Percentiles rank a stretch among this genome's conserved stretches.
phyloP scores from a whole-genome alignment of 768 basidiomycete genomes.

The Chlorophyllum brunneum region DNA sequence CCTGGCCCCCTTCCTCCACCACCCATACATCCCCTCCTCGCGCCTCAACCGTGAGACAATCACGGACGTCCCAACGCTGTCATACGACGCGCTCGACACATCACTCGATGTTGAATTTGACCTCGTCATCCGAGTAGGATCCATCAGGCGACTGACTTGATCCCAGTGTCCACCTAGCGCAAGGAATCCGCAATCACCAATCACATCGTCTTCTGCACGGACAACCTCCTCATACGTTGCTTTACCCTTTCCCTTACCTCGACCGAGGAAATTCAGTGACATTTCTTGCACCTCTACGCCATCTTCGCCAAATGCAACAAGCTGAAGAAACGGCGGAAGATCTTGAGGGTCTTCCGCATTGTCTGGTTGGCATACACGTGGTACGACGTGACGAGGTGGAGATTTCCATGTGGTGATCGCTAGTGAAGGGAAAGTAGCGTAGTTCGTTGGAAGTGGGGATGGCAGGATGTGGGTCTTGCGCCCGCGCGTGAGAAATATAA shows the following conservation, averaged over 20 bases:
- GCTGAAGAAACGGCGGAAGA: constrained; percentile 52
- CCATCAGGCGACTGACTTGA: constrained; percentile 28
- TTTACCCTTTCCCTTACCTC: constrained; percentile 48
- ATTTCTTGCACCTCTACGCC: constrained; percentile 77
- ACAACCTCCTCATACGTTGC: constrained; percentile 43
- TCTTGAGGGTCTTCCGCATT: constrained; percentile 16
- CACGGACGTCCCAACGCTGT: constrained; percentile 53
- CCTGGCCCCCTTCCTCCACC: constrained; percentile 67
- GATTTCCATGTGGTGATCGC: constrained; percentile 55
- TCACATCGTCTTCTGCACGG: constrained; percentile 58
- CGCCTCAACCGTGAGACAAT: constrained; percentile 38
- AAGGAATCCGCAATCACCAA: constrained; percentile 60
- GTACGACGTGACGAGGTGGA: constrained; percentile 48
- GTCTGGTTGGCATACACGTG: constrained; percentile 42
- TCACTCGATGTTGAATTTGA: constrained; percentile 39
- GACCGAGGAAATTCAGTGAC: constrained; percentile 43
- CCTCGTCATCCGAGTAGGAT: constrained; percentile 34
- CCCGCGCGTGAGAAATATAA: constrained; percentile 69
- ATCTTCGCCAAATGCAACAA: constrained; percentile 64
- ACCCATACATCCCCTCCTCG: constrained; percentile 73
- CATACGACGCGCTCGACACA: constrained; percentile 40
- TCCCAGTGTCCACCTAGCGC: constrained; percentile 51
- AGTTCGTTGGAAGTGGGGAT: constrained; percentile 58
- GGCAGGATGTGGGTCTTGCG: constrained; percentile 64
- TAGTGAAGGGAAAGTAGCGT: constrained; percentile 46